phyloP scores from a whole-genome alignment of 495 filamentous ascomycete genomes.

The Geoglossum glabrum region DNA sequence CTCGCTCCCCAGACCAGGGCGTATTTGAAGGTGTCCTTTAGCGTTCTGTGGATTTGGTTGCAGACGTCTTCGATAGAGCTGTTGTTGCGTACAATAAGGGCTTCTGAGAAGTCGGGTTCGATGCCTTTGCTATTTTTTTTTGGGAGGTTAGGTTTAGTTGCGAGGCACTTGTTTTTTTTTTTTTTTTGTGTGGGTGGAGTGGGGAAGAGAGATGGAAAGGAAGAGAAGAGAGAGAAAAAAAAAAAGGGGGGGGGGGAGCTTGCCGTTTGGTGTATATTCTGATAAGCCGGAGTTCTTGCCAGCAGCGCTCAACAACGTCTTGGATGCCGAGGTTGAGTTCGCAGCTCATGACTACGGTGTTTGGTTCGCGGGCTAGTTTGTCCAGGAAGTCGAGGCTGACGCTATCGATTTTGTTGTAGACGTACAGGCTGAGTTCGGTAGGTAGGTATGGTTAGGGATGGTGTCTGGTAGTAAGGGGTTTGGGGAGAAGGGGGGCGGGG shows the following conservation, averaged over 20 bases:
- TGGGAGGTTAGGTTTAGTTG: no score
- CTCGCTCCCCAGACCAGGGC: conserved; percentile 95
- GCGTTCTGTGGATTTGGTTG: conserved; percentile 77
- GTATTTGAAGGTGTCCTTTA: conserved; percentile 99
- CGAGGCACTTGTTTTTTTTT: no score
- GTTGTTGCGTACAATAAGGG: conserved; percentile 74
- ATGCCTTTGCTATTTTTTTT: conserved; percentile 31
- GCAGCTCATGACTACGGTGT: conserved; percentile 95
- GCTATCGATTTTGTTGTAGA: conserved; percentile 99
- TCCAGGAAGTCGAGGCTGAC: conserved; percentile 87
- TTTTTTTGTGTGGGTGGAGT: no score
- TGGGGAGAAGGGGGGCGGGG: neutral
- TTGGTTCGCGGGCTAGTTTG: conserved; percentile 70
- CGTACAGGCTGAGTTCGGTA: conserved; percentile 91
- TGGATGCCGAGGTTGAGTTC: conserved; percentile 93
- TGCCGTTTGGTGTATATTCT: conserved; percentile 86
- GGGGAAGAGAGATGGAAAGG: neutral
- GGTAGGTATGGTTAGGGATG: no score
- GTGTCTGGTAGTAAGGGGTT: no score
- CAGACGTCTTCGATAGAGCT: conserved; percentile 94
- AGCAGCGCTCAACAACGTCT: conserved; percentile 87
- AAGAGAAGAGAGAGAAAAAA: neutral
- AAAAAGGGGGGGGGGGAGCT: conserved; percentile 4
- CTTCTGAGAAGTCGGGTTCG: conserved; percentile 81
- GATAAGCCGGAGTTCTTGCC: conserved; percentile 83